Evolutionary conservation across 129 eudicot genomes (phyloP), one percentile per base, ranked within the genome.

Genomic region (Gnaphalium uliginosum): DNA sequence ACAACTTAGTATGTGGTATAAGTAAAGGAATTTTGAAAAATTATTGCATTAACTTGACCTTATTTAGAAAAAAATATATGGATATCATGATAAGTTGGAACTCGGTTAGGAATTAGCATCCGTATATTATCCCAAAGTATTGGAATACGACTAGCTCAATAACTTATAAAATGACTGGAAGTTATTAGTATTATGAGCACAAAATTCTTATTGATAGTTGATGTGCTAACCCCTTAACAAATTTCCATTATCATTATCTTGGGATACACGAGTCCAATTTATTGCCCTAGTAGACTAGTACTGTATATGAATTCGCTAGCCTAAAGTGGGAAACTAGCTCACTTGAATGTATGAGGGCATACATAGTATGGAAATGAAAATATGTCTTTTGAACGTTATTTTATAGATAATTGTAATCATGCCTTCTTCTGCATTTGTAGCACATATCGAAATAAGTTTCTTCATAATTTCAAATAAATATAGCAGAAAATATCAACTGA

Each of bases 341-440:
- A 39, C 46, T 39, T 9, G 53, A 46, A 14, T 46, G 53, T 46
- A 46, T 14, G 53, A 65, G 23, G 27, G 66, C 72, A 24, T 18
- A 66, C 72, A 66, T 76, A 15, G 73, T 62, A 51, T 75, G 78
- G 78, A 43, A 17, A 68, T 57, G 41, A 46, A 76, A 66, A 56
- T 54, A 65, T 35, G 57, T 66, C 24, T 53, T 22, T 41, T 17
- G 5, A 53, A 14, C 8, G 7, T 21, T n/a, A 51, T 8, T 33
- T 33, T 46, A 15, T 19, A 72, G 48, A 26, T 74, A 26, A 32
- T 79, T 63, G 41, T 26, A 60, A 62, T 22, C 14, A 48, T 17
- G 14, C 13, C 29, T 70, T 59, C 41, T 78, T n/a, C n/a, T 39
- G 69, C 66, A 51, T 65, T 54, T 67, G 63, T 51, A 14, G 58